A percentile compares a stretch with the other conserved stretches of the same genome.
Conservation (phyloP, 352 stramenopile genomes). For the Phytophthora litchii region DNA sequence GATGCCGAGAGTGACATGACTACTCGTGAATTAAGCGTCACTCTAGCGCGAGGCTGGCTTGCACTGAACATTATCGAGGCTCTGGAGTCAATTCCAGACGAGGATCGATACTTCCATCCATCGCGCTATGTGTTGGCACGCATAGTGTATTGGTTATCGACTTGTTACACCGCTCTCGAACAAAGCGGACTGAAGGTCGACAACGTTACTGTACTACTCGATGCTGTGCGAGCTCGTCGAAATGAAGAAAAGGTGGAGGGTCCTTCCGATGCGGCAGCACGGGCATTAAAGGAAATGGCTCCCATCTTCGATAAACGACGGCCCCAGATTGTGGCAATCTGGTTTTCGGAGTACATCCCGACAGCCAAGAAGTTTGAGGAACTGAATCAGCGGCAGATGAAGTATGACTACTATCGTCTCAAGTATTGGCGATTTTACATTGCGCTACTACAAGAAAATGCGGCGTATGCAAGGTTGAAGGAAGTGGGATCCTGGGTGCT, state of each 20-base stretch:
- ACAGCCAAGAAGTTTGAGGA: slow-evolving; percentile 79
- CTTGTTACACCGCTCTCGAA: slow-evolving; percentile 33
- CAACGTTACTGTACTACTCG: slow-evolving; percentile 19
- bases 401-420: slow-evolving; percentile 76
- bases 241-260: slow-evolving; percentile 22
- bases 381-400: slow-evolving; percentile 82
- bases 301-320: slow-evolving; percentile 73
- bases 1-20: slow-evolving; percentile 15
- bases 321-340: slow-evolving; percentile 69
- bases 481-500: slow-evolving; percentile 75
- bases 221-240: slow-evolving; percentile 31
- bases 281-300: slow-evolving; percentile 56
- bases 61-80: slow-evolving; percentile 75
- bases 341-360: slow-evolving; percentile 76
- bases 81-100: slow-evolving; percentile 73
- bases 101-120: slow-evolving; percentile 85
- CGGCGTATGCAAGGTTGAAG: slow-evolving; percentile 64
- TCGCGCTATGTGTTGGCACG: slow-evolving; percentile 66
- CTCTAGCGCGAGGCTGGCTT: slow-evolving; percentile 43
- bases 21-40: slow-evolving; percentile 25
- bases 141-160: slow-evolving; percentile 57
- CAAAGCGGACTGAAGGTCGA: slow-evolving; percentile 19
- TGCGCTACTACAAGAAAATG: slow-evolving; percentile 51
- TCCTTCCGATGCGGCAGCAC: slow-evolving; percentile 38
- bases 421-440: slow-evolving; percentile 83